Evolutionary conservation across 805 yeast genomes (phyloP), one percentile per base, ranked within the genome.

Genomic region (Ogataea parapolymorpha): DNA sequence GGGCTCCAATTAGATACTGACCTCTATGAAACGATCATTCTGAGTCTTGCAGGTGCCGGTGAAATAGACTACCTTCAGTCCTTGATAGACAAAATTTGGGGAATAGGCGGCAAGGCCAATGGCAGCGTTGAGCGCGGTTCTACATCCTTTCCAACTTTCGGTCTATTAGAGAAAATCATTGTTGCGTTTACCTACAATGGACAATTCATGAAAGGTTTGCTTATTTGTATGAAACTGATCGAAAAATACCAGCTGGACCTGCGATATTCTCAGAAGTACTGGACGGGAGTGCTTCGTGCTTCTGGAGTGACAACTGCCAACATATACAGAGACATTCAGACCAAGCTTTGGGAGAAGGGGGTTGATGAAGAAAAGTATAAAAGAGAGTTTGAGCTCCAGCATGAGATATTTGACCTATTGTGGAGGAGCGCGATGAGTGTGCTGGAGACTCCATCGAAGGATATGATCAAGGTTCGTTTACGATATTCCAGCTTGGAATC

Each of bases 101-200:
- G 60, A 4, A 37, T 61, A 10, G 42, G 49, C 12, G 26, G 43
- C 8, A 37, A 29, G 33, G 32, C 31, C 7, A 32, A 45, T 2
- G 37, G 35, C 4, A 35, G 35, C 2, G 38, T 35, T 10, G 29
- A 16, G 5, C 20, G 41, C 10, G 46, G 44, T 9, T 42, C 55
- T 3, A 28, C 49, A 20, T 30, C 41, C 4, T 56, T 53, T 43
- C 71, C 71, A 5, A 41, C 54, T 37, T 42, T 40, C 18, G 32
- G 41, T 8, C 42, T 50, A 3, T 48, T 66, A 18, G 48, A 49
- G 10, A 54, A 62, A 7, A 53, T 66, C 3, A 28, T 65, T 1
- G 45, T 55, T 11, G 53, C 67, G 0, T 64, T 59, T 42, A 41
- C 58, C 6, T 55, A 54, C 42, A 62, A 63, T 37, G 51, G 53